Base-by-base conservation (phyloP, 2,329 filamentous ascomycete species). In the Parafenestella ontariensis region DNA sequence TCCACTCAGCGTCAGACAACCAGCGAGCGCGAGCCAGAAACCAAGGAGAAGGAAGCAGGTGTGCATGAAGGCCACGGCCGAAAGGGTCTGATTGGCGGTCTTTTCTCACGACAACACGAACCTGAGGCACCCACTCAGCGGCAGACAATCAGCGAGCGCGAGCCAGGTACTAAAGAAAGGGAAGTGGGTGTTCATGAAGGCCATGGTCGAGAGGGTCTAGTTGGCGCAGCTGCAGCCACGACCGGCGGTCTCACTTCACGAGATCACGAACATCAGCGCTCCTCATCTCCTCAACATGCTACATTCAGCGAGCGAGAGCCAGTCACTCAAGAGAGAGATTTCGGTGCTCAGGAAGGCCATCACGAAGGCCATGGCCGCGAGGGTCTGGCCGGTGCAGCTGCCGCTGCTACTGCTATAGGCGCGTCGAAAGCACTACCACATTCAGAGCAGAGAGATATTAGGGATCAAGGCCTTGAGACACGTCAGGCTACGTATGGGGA, bases 301-400 rank as follows among this genome's bases (percentile, higher is more conserved):
- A 46, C 36, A 26, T 54, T 52, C 8, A 48, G 42, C 40, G 52
- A 58, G 24, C 53, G 56, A 21, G 55, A 57, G 23, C 62, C 57
- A 5, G 61, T 62, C 11, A 69, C 65, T 13, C 62, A 64, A 43
- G 63, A 67, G 28, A 62, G 52, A 18, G 58, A 59, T 9, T 46
- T 50, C 7, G 57, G 54, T 26, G 44, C 43, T 31, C 50, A 39
- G 13, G 59, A 69, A 31, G 53, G 46, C 1, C 56, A 68, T 39
- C n/a, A n/a, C n/a, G n/a, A n/a, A n/a, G n/a, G n/a, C n/a, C n/a
- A n/a, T 17, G 66, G 68, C 7, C 63, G 66, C 28, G 62, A 66
- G 49, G 66, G 50, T 5, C 54, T 71, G n/a, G 71, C 72, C 34
- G 69, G 65, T 33, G 73, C 71, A 28, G 72, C 66, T 21, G 67